These are phyloP conservation scores for Capniomyces stellatus DNA, from an alignment of 371 early-diverging fungal species.

Conservation along the genomic window DNA sequence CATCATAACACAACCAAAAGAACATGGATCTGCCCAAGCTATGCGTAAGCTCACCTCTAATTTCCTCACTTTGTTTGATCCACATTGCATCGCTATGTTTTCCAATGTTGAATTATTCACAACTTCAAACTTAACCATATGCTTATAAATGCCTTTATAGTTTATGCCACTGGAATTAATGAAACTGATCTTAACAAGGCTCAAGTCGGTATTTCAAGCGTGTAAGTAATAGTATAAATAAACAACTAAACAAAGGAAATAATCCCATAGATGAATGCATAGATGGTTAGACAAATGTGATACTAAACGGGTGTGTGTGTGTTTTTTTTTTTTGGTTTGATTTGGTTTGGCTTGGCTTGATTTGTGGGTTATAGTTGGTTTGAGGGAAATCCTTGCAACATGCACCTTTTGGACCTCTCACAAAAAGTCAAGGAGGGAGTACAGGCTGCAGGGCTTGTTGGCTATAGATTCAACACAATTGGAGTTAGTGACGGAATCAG, in stretches of 20 bases:
- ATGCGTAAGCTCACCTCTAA: constrained; percentile 53
- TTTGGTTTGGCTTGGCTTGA: neutral
- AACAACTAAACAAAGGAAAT: too few relatives aligned
- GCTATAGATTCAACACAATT: constrained; percentile 90
- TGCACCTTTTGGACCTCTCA: constrained; percentile 87
- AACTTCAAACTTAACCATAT: too few relatives aligned
- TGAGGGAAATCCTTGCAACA: constrained; percentile 98
- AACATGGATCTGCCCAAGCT: constrained; percentile 90
- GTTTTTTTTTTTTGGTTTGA: too few relatives aligned
- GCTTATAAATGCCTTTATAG: too few relatives aligned
- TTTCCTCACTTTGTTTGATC: too few relatives aligned
- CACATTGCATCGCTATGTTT: too few relatives aligned
- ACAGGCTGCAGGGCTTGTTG: constrained; percentile 66
- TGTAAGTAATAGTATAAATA: too few relatives aligned
- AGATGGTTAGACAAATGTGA: neutral
- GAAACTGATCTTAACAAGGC: constrained; percentile 62
- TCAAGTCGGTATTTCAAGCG: constrained; percentile 85
- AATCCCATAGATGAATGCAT: constrained; percentile 15
- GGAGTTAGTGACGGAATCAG: constrained; percentile 94
- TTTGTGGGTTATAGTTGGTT: constrained; percentile 49
- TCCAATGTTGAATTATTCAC: too few relatives aligned
- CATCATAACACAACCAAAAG: constrained; percentile 79
- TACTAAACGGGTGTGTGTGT: too few relatives aligned
- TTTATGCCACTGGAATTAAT: constrained; percentile 79
- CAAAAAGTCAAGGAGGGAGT: constrained; percentile 82